A percentile compares a stretch with the other conserved stretches of the same genome.
Evolutionary conservation across 208 protist species (phyloP).

Genomic region (Wallacemonas sp.): DNA sequence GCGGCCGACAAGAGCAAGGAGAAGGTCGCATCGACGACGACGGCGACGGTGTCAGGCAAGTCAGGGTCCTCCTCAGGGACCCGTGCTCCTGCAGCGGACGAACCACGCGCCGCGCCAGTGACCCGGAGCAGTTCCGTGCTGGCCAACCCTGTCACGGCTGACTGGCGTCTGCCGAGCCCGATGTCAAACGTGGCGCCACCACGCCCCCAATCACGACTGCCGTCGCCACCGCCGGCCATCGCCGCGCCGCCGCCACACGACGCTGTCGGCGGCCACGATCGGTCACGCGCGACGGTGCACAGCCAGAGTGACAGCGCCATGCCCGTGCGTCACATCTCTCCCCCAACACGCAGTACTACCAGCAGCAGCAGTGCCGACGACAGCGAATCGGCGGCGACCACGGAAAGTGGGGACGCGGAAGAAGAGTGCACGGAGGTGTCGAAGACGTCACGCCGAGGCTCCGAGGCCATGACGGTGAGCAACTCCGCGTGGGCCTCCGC

Average conservation of each 20-base stretch:
- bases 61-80: too few relatives aligned
- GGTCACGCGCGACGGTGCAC: too few relatives aligned
- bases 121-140: not conserved
- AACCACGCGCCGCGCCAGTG: too few relatives aligned
- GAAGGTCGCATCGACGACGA: not conserved
- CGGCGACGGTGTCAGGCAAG: not conserved
- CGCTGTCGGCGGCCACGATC: not conserved
- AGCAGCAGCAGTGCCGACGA: too few relatives aligned
- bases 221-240: not conserved
- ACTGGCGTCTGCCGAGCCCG: conserved; percentile 2
- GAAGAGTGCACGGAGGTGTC: not conserved
- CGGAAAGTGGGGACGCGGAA: not conserved
- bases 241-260: not conserved
- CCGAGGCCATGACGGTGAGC: not conserved
- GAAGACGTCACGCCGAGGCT: not conserved
- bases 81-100: too few relatives aligned
- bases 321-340: not conserved
- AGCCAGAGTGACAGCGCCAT: not conserved
- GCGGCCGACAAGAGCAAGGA: not conserved
- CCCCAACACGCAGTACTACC: too few relatives aligned
- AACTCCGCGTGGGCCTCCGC: conserved; percentile 7
- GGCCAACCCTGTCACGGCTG: conserved; percentile 3
- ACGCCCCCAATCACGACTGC: not conserved
- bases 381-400: too few relatives aligned
- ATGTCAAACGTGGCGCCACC: not conserved